phyloP scores from a whole-genome alignment of 1,139 yeast species.

The Saccharomyces hybrid region DNA sequence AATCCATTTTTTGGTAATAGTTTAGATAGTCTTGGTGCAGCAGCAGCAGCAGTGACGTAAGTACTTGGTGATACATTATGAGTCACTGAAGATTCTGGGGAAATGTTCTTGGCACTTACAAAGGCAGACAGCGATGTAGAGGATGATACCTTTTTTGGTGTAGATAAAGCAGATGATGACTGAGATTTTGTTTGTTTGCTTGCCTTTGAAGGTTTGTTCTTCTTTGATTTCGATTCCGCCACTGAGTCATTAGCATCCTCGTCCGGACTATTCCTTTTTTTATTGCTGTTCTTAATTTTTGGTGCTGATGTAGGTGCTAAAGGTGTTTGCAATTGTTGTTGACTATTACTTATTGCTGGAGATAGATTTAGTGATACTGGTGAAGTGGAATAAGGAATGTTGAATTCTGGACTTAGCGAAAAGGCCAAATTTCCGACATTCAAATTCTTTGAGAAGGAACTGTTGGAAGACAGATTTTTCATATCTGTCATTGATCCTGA shows the following conservation, averaged over 20 bases:
- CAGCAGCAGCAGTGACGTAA: slow-evolving; percentile 64
- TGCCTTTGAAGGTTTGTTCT: not conserved
- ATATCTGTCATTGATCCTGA: not conserved
- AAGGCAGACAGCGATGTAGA: not conserved
- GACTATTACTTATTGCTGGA: slow-evolving; percentile 5
- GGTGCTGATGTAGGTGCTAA: not conserved
- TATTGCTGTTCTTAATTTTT: not conserved
- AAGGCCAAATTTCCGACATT: slow-evolving; percentile 8
- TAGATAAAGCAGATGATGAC: not conserved
- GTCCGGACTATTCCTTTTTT: not conserved
- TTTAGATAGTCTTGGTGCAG: slow-evolving; percentile 71
- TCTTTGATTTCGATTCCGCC: not conserved
- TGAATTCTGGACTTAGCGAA: slow-evolving; percentile 26
- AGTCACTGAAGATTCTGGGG: not conserved
- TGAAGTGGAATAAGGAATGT: slow-evolving; percentile 63
- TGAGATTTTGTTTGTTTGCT: not conserved
- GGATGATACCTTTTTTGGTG: not conserved
- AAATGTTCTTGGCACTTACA: not conserved
- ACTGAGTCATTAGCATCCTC: not conserved
- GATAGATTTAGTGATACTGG: slow-evolving; percentile 65
- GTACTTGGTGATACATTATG: not conserved
- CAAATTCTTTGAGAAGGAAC: slow-evolving; percentile 1
- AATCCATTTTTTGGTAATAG: slow-evolving; percentile 36
- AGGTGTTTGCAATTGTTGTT: not conserved
- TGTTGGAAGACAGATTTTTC: not conserved